Evolutionary conservation across 2,329 filamentous ascomycete species (phyloP), one percentile per base, ranked within the genome.

Genomic region (Fusarium graminum): DNA sequence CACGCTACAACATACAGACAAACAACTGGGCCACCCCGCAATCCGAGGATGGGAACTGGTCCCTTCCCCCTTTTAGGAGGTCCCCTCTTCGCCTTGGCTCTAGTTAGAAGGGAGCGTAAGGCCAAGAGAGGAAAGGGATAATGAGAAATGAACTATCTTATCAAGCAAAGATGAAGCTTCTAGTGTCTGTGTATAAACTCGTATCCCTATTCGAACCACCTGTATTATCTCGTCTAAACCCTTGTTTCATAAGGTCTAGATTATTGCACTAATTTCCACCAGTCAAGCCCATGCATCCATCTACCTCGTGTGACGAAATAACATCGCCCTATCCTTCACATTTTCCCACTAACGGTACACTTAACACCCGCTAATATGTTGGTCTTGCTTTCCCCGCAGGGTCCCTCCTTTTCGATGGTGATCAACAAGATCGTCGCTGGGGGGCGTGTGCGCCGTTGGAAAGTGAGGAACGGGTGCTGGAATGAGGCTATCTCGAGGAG

Each of bases 81-180:
- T 28, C 32, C 19, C 32, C 28, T 29, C 16, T 36, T 49, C 26
- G 17, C 13, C 30, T 38, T 38, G 42, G 25, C 29, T 22, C 28
- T 43, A 26, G 22, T 22, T 22, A 22, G 22, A 42, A 44, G 34
- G 50, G 22, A 19, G 44, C 30, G 32, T 30, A 43, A 13, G 32
- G 45, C 9, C 29, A 19, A n/a, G 32, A 29, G 29, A 28, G 22
- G 39, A 45, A 42, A 14, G 16, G 16, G 25, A 39, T 38, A 32
- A 61, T 62, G 50, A 62, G 51, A 58, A 59, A 66, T 58, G 57
- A 66, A 65, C 19, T 22, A 34, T 29, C 47, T 29, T 40, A 36
- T 19, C 19, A 38, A 39, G 30, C 34, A 28, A 28, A 44, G 22
- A 52, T 47, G 38, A 62, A 63, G 39, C 36, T 29, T 46, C 16